Evolutionary conservation across 345 rosid genomes (phyloP), one percentile per base, ranked within the genome.

Genomic region (Cardamine occulta): DNA sequence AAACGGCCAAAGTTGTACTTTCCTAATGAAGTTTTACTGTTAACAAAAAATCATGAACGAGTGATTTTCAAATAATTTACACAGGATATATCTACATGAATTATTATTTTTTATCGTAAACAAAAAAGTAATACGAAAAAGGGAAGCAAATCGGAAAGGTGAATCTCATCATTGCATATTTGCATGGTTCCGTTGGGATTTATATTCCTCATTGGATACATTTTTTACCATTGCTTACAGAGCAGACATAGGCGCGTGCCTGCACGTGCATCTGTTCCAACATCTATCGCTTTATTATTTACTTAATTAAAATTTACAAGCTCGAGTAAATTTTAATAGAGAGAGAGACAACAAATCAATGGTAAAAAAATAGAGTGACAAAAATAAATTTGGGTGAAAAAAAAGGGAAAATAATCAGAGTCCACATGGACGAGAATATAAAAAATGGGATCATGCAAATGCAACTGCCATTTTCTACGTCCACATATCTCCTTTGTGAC

Each of bases 81-180:
- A 19, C 35, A 23, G 3, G 34, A 55, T 13, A 35, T 26, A 5
- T 11, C 1, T 14, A 40, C 10, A 37, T 31, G 48, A 1, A n/a
- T 28, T 31, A 10, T 24, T 57, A 45, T 7, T 35, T 40, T 49
- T 60, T 37, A 12, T 8, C 11, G 60, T 55, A 35, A 17, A 10
- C 19, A 59, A 2, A 44, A 44, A 47, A 17, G 15, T 39, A 49
- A 4, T 19, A 29, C 0, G 31, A 51, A 57, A 7, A 7, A 10
- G 13, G 17, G 23, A 9, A 66, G 21, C 39, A 68, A 40, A 39
- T 49, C 21, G 64, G 64, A 35, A 59, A 68, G 31, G 58, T 35
- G 13, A 69, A 77, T 77, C 62, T 71, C 67, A 77, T 77, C 23
- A 77, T 77, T 77, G 76, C 40, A 37, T 8, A 35, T 37, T 37